Conservation (phyloP, 1,284 basidiomycete species). For the Phellinidium pouzarii region DNA sequence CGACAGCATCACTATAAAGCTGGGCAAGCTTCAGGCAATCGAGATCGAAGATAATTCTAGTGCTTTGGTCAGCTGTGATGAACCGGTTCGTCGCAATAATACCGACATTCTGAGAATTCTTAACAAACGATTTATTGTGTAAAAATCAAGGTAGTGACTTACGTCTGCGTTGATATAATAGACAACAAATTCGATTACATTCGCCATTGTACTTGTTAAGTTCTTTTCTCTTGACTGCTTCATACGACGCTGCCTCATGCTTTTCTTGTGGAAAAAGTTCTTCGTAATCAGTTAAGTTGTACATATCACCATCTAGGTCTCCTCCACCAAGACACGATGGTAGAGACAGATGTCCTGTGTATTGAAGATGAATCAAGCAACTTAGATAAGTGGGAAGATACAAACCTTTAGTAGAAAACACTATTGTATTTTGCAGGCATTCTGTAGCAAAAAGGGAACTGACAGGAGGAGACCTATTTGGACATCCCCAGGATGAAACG, state of each 20-base stretch:
- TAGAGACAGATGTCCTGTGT: slow-evolving; percentile 49
- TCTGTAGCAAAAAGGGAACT: slow-evolving; percentile 20
- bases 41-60: slow-evolving; percentile 44
- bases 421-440: slow-evolving; percentile 33
- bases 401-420: slow-evolving; percentile 49
- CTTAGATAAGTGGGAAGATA: not conserved
- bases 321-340: slow-evolving; percentile 59
- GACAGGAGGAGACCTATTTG: slow-evolving; percentile 26
- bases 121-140: not conserved
- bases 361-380: not conserved
- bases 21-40: slow-evolving; percentile 30
- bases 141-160: slow-evolving; percentile 21
- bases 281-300: slow-evolving; percentile 5
- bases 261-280: slow-evolving; percentile 26
- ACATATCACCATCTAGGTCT: slow-evolving; percentile 43
- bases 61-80: slow-evolving; percentile 61
- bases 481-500: slow-evolving; percentile 32
- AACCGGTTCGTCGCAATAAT: slow-evolving; percentile 58
- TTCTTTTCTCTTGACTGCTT: slow-evolving; percentile 38
- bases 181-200: slow-evolving; percentile 68
- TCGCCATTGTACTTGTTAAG: slow-evolving; percentile 56
- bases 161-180: slow-evolving; percentile 67
- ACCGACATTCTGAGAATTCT: slow-evolving; percentile 41
- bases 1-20: slow-evolving; percentile 15
- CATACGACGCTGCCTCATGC: slow-evolving; percentile 45